A percentile compares a stretch with the other conserved stretches of the same genome.
phyloP scores from a whole-genome alignment of 2,329 filamentous ascomycete species.

The Pseudogymnoascus sp. region DNA sequence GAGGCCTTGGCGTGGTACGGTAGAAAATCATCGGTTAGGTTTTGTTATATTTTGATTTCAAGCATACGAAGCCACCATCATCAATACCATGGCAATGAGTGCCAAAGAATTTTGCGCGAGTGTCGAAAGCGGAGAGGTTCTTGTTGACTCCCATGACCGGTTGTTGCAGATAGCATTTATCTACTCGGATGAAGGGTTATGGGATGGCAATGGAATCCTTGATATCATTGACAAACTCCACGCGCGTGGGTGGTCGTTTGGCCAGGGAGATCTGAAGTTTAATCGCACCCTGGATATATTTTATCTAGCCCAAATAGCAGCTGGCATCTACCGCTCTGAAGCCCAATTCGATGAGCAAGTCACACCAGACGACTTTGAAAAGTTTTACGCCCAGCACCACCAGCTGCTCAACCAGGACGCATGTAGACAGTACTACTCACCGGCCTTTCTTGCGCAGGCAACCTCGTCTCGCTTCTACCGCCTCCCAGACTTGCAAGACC shows the following conservation, averaged over 20 bases:
- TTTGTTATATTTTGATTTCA: background rate
- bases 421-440: background rate
- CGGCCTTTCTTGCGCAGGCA: background rate
- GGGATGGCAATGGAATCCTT: background rate
- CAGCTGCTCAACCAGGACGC: background rate
- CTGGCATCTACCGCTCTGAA: background rate
- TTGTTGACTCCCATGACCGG: background rate
- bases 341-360: background rate
- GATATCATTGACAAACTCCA: background rate
- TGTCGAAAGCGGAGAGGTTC: background rate
- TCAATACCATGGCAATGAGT: background rate
- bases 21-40: background rate
- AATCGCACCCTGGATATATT: constrained; percentile 1
- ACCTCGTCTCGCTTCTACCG: background rate
- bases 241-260: background rate
- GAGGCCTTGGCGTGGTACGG: background rate
- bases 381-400: background rate
- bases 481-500: background rate
- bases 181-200: background rate
- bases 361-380: background rate
- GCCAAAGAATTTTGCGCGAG: background rate
- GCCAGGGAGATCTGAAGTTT: background rate
- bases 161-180: background rate
- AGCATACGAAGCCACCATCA: background rate
- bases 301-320: background rate